These are phyloP conservation scores for Discostella pseudostelligera DNA, from an alignment of 108 stramenopile genomes.

Conservation along the genomic window DNA sequence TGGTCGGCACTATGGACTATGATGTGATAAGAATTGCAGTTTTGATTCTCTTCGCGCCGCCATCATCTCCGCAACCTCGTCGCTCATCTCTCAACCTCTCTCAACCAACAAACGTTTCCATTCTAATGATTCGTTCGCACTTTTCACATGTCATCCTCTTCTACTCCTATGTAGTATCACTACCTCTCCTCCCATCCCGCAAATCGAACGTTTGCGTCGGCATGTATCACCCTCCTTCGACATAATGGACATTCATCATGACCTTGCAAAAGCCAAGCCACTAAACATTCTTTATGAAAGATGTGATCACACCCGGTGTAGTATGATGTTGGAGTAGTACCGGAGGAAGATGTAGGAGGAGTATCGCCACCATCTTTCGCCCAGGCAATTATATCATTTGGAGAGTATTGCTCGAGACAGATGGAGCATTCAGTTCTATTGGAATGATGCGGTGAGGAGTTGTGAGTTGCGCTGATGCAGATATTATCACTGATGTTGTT, in stretches of 20 bases:
- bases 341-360: neutral
- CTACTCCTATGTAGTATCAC: too few relatives aligned
- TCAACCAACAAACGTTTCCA: too few relatives aligned
- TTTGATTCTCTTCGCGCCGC: too few relatives aligned
- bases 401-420: constrained; percentile 29
- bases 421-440: constrained; percentile 37
- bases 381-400: constrained; percentile 39
- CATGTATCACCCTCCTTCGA: constrained; percentile 39
- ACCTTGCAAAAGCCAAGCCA: constrained; percentile 31
- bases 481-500: neutral
- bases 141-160: too few relatives aligned
- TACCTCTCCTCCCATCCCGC: constrained; percentile 20
- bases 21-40: too few relatives aligned
- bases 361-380: constrained; percentile 44
- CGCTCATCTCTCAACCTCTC: too few relatives aligned
- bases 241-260: constrained; percentile 50
- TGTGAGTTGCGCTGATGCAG: neutral
- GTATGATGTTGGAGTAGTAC: neutral
- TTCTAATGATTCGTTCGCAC: too few relatives aligned
- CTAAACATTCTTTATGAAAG: constrained; percentile 40
- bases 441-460: neutral
- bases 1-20: too few relatives aligned
- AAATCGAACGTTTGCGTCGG: constrained; percentile 34
- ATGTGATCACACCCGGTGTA: constrained; percentile 38
- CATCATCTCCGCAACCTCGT: too few relatives aligned